Base-by-base conservation (phyloP, 345 rosid genomes). In the Sonneratia caseolaris region DNA sequence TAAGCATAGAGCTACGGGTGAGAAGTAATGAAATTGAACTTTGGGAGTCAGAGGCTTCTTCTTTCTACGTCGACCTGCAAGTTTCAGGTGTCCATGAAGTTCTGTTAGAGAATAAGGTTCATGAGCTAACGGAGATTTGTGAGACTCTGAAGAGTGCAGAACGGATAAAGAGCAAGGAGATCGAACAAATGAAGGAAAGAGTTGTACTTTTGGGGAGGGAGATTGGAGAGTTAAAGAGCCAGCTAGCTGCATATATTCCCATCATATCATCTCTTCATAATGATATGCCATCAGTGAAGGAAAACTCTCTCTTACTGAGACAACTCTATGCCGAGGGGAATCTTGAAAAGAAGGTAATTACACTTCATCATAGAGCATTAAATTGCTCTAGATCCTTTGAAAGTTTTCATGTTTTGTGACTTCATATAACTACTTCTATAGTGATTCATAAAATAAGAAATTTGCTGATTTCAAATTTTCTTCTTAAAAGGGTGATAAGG, bases 1-100 rank as follows among this genome's bases (percentile, higher is more conserved):
- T 94, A 81, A 88, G 87, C 77, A 83, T 83, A 35, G 97, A 91
- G 82, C 81, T 94, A 64, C 94, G 82, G 74, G 93, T 88, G 82
- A 88, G 83, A 78, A 79, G 79, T 79, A 85, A 85, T 74, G 98
- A 91, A 75, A 82, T 84, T 79, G 97, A 85, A 76, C 76, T 87
- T n/a, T 91, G 96, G 96, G 97, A 94, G 68, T 82, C 91, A 59
- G 96, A 91, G 77, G 98, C 97, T 70, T 79, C 97, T 48, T 82
- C 96, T 10, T 91, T 94, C 80, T 94, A 83, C 83, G 90, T 91
- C 70, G 93, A 94, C 76, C 83, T 94, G 73, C 98, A 94, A 61
- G 74, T 84, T 57, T 90, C 97, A 64, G 76, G 88, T 5, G 68
- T 88, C 68, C 86, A 80, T 32, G 96, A 91, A 84, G 81, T 89